Evolutionary conservation across 176 grass and related monocot genomes (phyloP).

Genomic region (Oryza nivara): DNA sequence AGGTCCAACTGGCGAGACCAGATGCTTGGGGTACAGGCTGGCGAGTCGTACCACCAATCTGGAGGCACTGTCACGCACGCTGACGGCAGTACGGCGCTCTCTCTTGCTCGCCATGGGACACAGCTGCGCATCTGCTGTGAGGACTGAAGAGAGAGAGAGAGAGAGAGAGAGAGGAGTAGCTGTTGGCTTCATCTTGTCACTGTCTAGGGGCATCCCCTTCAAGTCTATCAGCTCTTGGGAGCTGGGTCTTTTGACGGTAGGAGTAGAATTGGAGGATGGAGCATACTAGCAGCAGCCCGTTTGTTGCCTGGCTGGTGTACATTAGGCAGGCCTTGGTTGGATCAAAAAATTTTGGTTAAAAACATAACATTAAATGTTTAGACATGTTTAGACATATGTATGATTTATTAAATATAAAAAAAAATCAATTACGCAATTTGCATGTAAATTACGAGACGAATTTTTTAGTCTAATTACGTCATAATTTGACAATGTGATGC

Average conservation of each 20-base stretch:
- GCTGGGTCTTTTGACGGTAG: conserved; percentile 16
- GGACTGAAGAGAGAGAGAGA: not conserved
- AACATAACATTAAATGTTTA: no score
- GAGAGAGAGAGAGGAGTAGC: not conserved
- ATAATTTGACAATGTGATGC: no score
- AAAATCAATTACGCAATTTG: no score
- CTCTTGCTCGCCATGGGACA: not conserved
- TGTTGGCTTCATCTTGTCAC: not conserved
- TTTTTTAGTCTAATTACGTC: no score
- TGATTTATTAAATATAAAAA: no score
- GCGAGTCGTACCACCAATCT: not conserved
- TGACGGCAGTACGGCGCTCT: not conserved
- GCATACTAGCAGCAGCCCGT: not conserved
- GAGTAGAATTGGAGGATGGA: not conserved
- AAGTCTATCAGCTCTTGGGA: not conserved
- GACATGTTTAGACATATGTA: no score
- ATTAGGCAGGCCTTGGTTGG: no score
- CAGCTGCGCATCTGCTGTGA: not conserved
- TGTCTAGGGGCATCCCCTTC: not conserved
- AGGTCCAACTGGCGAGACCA: conserved; percentile 14
- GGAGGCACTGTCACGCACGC: not conserved
- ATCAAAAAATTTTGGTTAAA: no score
- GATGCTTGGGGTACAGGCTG: conserved; percentile 38
- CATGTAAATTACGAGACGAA: no score
- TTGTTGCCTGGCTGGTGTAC: conserved; percentile 6